phyloP scores from a whole-genome alignment of 2,329 filamentous ascomycete species.

The Beauveria scarabaeidicola region DNA sequence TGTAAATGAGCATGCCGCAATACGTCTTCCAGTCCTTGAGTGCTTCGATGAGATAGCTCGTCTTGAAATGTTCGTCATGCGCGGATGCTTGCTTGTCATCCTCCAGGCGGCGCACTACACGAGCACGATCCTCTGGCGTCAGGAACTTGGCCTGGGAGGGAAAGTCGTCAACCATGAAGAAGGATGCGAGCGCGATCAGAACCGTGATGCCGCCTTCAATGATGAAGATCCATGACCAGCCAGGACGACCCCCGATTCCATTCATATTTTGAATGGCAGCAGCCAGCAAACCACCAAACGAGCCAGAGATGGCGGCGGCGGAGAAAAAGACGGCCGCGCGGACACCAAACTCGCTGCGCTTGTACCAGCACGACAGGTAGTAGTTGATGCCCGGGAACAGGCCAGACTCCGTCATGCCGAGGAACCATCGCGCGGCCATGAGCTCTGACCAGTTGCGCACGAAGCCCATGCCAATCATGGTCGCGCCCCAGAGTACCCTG shows the following conservation, averaged over 20 bases:
- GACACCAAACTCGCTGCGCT: conserved; percentile 68
- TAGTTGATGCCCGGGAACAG: conserved; percentile 72
- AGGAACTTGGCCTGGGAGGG: conserved; percentile 70
- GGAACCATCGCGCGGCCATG: conserved; percentile 60
- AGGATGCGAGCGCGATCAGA: conserved; percentile 57
- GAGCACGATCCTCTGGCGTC: conserved; percentile 56
- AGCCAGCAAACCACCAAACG: conserved; percentile 66
- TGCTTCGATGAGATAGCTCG: conserved; percentile 61
- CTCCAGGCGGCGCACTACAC: conserved; percentile 63
- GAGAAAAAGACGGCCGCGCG: conserved; percentile 78
- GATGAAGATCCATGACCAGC: conserved; percentile 61
- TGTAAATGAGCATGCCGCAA: conserved; percentile 65
- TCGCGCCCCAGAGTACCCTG: conserved; percentile 56
- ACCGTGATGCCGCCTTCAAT: conserved; percentile 64
- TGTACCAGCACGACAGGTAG: conserved; percentile 80
- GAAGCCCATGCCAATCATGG: conserved; percentile 63
- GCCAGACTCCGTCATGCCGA: conserved; percentile 67
- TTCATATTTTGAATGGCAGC: conserved; percentile 64
- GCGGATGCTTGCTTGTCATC: conserved; percentile 67
- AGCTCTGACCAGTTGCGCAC: conserved; percentile 54
- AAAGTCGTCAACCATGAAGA: conserved; percentile 77
- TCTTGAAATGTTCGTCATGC: conserved; percentile 65
- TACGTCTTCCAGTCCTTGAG: conserved; percentile 82
- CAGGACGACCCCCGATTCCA: conserved; percentile 46
- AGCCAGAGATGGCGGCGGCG: conserved; percentile 69